These are phyloP conservation scores for Paramecium primaurelia DNA, from an alignment of 73 alveolate genomes.

Conservation along the genomic window DNA sequence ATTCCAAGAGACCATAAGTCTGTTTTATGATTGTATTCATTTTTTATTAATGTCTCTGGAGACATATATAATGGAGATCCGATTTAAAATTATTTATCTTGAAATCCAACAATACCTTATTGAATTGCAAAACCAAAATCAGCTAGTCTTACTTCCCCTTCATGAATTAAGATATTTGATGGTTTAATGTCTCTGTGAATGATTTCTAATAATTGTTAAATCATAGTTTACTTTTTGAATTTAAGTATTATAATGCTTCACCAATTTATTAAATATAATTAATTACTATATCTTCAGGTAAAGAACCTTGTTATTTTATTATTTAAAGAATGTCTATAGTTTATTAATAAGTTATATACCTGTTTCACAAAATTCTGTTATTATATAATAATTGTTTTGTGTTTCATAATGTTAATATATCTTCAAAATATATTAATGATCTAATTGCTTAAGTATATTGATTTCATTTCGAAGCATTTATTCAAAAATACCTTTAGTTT, in stretches of 20 bases:
- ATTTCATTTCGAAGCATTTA: neutral
- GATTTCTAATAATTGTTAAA: neutral
- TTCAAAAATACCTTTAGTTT: neutral
- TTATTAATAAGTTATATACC: neutral
- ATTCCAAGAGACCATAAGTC: slow-evolving; percentile 8
- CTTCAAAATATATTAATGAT: neutral
- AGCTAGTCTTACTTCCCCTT: slow-evolving; percentile 42
- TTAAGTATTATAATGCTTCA: neutral
- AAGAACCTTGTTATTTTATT: neutral
- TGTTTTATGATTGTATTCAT: neutral
- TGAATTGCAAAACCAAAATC: slow-evolving; percentile 56
- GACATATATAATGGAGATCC: slow-evolving; percentile 33
- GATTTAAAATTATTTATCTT: neutral
- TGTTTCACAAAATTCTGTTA: slow-evolving; percentile 39
- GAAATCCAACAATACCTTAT: neutral
- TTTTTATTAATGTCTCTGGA: neutral
- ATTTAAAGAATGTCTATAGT: neutral
- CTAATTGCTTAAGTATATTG: neutral
- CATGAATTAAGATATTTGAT: slow-evolving; percentile 34
- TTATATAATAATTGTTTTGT: neutral
- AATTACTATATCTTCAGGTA: neutral
- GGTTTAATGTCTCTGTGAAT: slow-evolving; percentile 61
- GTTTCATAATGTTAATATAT: neutral
- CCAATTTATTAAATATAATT: neutral
- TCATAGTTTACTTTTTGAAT: neutral